Evolutionary conservation across 768 basidiomycete species (phyloP), one percentile per base, ranked within the genome.

Genomic region (Amanita jacksonii): DNA sequence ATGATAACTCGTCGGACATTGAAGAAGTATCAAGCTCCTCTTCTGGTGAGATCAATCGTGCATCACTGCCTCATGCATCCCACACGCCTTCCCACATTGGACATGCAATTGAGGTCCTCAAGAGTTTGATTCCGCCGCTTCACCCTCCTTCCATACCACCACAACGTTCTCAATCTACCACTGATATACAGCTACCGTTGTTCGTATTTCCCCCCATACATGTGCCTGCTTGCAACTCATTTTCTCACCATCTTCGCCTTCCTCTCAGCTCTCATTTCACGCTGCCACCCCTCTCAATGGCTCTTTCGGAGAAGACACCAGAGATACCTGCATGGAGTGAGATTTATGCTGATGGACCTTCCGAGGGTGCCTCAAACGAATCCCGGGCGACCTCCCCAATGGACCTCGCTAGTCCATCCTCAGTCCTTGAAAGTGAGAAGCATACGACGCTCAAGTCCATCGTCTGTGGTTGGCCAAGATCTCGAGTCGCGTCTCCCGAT

Each of bases 1-100:
- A 62, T 19, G 64, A 60, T 38, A 66, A 47, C 24, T 58, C 74
- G 48, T 80, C 78, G 13, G 78, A 80, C 41, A 57, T 71, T 38
- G 78, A 81, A 51, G 77, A 77, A 44, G 64, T 72, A 6, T 59
- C 65, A n/a, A 23, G 22, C 16, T 19, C 35, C 4, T 4, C 34
- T 25, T 13, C 41, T 3, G n/a, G 19, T 10, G 7, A 25, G 13
- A 19, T 9, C 13, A 20, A 31, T 16, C 24, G 24, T 22, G 16
- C 33, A 27, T 43, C 20, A 23, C 32, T 32, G 19, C 27, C 20
- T 20, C 43, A 23, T 4, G 10, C 15, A 31, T 28, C 23, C 19
- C 41, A 15, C 49, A 47, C 28, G 36, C 5, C 18, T 22, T 41
- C 46, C 33, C 33, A 43, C 22, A 30, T 41, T 25, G 35, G 33